Evolutionary conservation across 108 stramenopile genomes (phyloP).

Genomic region (Cyclotella baltica): DNA sequence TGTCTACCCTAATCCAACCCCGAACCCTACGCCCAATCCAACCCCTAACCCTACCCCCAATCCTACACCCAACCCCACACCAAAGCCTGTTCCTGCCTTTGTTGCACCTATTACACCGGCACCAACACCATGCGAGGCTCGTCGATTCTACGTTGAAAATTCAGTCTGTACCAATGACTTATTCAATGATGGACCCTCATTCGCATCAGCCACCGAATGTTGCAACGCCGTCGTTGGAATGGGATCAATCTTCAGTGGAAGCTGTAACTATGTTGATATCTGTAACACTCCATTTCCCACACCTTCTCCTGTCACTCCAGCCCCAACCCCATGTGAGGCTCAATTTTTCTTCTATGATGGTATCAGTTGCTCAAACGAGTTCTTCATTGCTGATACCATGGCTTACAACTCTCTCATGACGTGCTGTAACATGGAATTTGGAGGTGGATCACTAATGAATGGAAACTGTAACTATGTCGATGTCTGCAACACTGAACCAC

Average conservation of each 20-base stretch:
- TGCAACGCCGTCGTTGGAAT: neutral
- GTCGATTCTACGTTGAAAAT: neutral
- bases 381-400: constrained; percentile 2
- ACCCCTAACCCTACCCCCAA: neutral
- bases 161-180: neutral
- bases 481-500: constrained; percentile 12
- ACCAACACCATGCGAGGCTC: constrained; percentile 1
- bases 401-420: constrained; percentile 4
- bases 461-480: constrained; percentile 3
- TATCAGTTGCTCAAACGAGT: neutral
- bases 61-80: neutral
- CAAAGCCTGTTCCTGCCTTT: neutral
- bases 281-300: constrained; percentile 2
- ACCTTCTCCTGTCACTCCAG: constrained; percentile 1
- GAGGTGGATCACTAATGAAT: neutral
- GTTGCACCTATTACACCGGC: neutral
- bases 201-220: neutral
- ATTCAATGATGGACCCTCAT: neutral
- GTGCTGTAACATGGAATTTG: constrained; percentile 11
- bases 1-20: no score
- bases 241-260: neutral
- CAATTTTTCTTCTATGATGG: constrained; percentile 9
- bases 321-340: no score
- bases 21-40: neutral
- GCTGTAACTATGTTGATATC: constrained; percentile 3